phyloP scores from a whole-genome alignment of 306 rosid genomes.

The barrel medic (Medicago truncatula) region MtrunA17r5.0-ANR NC_053047.1:34346001-34346500 shows the following conservation, averaged over 20 bases:
- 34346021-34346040: background rate
- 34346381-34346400: background rate
- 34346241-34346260: background rate
- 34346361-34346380: background rate
- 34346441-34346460: background rate
- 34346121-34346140: background rate
- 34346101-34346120: conserved; percentile 6
- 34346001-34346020: background rate
- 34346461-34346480: conserved; percentile 7
- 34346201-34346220: background rate
- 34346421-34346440: too few species aligned
- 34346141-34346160: background rate
- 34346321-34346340: background rate
- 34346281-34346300: too few species aligned
- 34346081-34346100: background rate
- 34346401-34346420: too few species aligned
- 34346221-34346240: background rate
- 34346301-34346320: too few species aligned
- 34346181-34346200: background rate
- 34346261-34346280: background rate
- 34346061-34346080: background rate
- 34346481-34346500: conserved; percentile 5
- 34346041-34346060: background rate
- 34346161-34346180: background rate
- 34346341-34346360: background rate